These are phyloP conservation scores for Boletales sp. DNA, from an alignment of 768 basidiomycete species.

Conservation along the genomic window DNA sequence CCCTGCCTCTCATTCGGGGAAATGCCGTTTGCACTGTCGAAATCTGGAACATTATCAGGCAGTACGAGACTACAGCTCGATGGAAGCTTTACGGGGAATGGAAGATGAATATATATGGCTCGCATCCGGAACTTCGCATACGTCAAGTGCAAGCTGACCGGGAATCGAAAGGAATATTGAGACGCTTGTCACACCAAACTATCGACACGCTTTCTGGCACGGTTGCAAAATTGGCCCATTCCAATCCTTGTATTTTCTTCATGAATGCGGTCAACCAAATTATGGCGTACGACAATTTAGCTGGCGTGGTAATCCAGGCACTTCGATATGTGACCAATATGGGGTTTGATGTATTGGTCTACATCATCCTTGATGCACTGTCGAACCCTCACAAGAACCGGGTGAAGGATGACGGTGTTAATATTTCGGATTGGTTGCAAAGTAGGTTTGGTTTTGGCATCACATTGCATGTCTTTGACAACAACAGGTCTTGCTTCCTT, in stretches of 20 bases:
- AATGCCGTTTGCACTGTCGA: slow-evolving; percentile 90
- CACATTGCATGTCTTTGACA: slow-evolving; percentile 17
- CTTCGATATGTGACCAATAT: slow-evolving; percentile 86
- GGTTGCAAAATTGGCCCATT: slow-evolving; percentile 90
- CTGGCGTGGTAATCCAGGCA: slow-evolving; percentile 84
- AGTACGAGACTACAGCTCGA: slow-evolving; percentile 73
- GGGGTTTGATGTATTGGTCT: slow-evolving; percentile 92
- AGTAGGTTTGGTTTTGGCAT: slow-evolving; percentile 52
- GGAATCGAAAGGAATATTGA: slow-evolving; percentile 85
- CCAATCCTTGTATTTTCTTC: slow-evolving; percentile 92
- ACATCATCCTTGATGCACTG: slow-evolving; percentile 81
- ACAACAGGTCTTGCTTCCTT: slow-evolving; percentile 83
- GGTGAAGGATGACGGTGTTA: slow-evolving; percentile 90
- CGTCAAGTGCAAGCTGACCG: slow-evolving; percentile 81
- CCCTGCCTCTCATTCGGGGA: slow-evolving; percentile 77
- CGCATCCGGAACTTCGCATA: slow-evolving; percentile 75
- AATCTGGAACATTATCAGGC: slow-evolving; percentile 85
- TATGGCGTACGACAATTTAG: slow-evolving; percentile 94
- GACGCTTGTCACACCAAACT: slow-evolving; percentile 81
- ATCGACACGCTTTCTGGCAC: slow-evolving; percentile 81
- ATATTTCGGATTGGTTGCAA: slow-evolving; percentile 87
- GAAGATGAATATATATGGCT: slow-evolving; percentile 69
- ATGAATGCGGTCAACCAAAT: slow-evolving; percentile 87
- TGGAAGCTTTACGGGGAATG: slow-evolving; percentile 97
- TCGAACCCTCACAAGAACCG: slow-evolving; percentile 78